Evolutionary conservation across 495 filamentous ascomycete genomes (phyloP).

Genomic region (Annulohypoxylon stygium): DNA sequence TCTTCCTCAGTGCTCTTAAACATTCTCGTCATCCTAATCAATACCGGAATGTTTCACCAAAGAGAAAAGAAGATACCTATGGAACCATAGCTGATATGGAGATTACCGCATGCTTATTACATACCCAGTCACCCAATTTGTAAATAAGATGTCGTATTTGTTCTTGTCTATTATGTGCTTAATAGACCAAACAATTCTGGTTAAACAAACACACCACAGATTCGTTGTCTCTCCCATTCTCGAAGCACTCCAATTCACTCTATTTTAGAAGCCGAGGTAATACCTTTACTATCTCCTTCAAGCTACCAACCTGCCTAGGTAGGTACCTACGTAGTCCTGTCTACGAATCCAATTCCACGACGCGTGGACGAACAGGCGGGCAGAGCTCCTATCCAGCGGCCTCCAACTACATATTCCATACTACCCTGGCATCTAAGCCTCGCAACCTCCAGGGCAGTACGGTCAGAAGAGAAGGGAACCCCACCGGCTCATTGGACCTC

Average conservation of each 20-base stretch:
- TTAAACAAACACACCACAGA: background rate
- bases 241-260: background rate
- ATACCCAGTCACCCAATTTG: background rate
- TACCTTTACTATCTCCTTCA: background rate
- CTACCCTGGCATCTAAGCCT: conserved; percentile 41
- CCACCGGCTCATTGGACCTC: conserved; percentile 16
- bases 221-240: background rate
- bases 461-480: conserved; percentile 12
- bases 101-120: background rate
- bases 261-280: conserved; percentile 1
- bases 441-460: conserved; percentile 22
- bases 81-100: background rate
- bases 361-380: conserved; percentile 28
- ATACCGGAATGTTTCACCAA: conserved; percentile 12
- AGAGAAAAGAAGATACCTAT: background rate
- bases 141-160: background rate
- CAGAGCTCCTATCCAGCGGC: conserved; percentile 34
- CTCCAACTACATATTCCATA: conserved; percentile 26
- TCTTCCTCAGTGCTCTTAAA: conserved; percentile 3
- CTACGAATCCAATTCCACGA: background rate
- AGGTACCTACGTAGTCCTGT: background rate
- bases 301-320: background rate
- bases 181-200: background rate
- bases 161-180: background rate
- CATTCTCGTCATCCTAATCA: conserved; percentile 10